These are phyloP conservation scores for Epichloe scottii DNA, from an alignment of 2,329 filamentous ascomycete genomes.

Conservation along the genomic window DNA sequence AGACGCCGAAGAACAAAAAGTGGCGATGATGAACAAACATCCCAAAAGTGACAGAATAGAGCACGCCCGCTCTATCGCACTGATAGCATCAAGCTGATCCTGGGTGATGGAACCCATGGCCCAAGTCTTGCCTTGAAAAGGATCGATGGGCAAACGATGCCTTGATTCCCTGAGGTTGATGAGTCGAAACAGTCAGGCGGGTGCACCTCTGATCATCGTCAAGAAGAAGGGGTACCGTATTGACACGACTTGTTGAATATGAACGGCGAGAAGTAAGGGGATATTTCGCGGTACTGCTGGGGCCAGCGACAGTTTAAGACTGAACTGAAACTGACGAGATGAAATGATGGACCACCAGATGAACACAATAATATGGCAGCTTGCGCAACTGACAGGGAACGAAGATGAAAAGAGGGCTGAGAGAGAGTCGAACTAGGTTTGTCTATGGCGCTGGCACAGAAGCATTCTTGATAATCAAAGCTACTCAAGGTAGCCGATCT, in stretches of 20 bases:
- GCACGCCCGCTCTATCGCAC: constrained; percentile 51
- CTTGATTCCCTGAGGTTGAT: neutral
- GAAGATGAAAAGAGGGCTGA: neutral
- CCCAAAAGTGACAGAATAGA: constrained; percentile 61
- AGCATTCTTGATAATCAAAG: neutral
- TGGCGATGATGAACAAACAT: constrained; percentile 57
- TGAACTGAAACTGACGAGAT: neutral
- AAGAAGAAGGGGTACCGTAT: neutral
- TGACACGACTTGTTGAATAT: neutral
- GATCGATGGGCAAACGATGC: neutral
- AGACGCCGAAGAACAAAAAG: constrained; percentile 52
- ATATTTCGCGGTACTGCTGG: neutral
- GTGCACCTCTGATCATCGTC: neutral
- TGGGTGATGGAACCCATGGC: constrained; percentile 7
- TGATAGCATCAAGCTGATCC: constrained; percentile 41
- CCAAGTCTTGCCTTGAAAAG: neutral
- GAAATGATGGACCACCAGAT: neutral
- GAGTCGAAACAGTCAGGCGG: neutral
- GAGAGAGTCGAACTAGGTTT: neutral
- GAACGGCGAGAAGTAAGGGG: neutral
- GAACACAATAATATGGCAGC: neutral
- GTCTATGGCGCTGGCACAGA: neutral
- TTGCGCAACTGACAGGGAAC: neutral
- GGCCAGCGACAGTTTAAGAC: neutral
- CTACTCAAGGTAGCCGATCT: neutral